Base-by-base conservation (phyloP, 208 protist genomes). In the Trypanosoma platydactyli region DNA sequence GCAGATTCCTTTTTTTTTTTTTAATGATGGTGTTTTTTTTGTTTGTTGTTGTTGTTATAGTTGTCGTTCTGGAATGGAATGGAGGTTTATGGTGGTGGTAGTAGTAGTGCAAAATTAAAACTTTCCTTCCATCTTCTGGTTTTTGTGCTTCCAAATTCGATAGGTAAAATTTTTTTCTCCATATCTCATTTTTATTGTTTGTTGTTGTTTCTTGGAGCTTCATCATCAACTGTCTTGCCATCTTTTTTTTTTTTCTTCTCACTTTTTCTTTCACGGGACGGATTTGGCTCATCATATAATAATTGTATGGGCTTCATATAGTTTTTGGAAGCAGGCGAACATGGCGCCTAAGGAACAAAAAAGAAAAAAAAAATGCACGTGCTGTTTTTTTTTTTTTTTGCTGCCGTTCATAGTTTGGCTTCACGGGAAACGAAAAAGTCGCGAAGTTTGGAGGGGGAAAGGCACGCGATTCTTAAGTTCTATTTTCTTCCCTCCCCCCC, bases 351-450 rank as follows among this genome's bases (percentile, higher is more conserved):
- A n/a, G 51, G 22, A 62, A 1, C 18, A 49, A 49, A 62, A 3
- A 49, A 50, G 29, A 62, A 48, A 3, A 30, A 30, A 62, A 62
- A 59, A 12, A 44, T 27, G 12, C 27, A 50, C 6, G 13, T 33
- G 20, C 5, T 50, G 6, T n/a, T 12, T 27, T 20, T 54, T 54
- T 54, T 54, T 64, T 42, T 64, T 64, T 64, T 25, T 15, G 62
- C 29, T 68, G 41, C 40, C 18, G 33, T 41, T 5, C 24, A 5
- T 65, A 65, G n/a, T n/a, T 11, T 30, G 15, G 29, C 7, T 45
- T 45, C 15, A 38, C 33, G 33, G 33, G 3, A n/a, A n/a, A n/a
- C n/a, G 33, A 38, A 51, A 3, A 27, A 20, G 22, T 20, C 5
- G 18, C 3, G 18, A 29, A 42, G 20, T 1, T 57, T 22, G n/a